Evolutionary conservation across 2,329 filamentous ascomycete genomes (phyloP).

Genomic region (Colletotrichum brevisporum): DNA sequence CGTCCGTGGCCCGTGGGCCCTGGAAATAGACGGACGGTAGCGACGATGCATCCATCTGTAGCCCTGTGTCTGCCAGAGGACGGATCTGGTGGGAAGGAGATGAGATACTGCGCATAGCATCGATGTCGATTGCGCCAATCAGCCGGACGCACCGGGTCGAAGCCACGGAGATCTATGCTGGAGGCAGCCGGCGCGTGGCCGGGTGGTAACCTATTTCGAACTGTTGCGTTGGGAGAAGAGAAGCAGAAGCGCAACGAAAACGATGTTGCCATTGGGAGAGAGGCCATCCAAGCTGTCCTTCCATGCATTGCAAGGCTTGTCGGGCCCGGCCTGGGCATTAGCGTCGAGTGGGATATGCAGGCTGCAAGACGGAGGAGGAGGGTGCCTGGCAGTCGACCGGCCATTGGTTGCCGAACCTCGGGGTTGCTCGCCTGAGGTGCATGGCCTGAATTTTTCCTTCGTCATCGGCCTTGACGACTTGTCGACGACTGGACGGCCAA

Average conservation of each 20-base stretch:
- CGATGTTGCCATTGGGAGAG: constrained; percentile 24
- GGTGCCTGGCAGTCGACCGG: constrained; percentile 30
- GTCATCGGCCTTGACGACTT: constrained; percentile 10
- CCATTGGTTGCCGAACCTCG: constrained; percentile 33
- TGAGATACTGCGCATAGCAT: constrained; percentile 12
- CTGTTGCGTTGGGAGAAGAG: constrained; percentile 6
- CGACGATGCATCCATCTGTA: constrained; percentile 22
- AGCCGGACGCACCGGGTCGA: constrained; percentile 10
- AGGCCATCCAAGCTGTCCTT: constrained; percentile 11
- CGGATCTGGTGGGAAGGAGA: constrained; percentile 23
- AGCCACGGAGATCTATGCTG: constrained; percentile 8
- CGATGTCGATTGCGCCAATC: constrained; percentile 17
- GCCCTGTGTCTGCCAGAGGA: constrained; percentile 3
- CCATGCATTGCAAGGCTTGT: constrained; percentile 30
- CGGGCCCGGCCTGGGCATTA: constrained; percentile 26
- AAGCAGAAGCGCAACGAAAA: constrained; percentile 9
- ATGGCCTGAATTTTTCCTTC: constrained; percentile 15
- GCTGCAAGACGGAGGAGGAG: constrained; percentile 23
- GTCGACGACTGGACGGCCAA: constrained; percentile 1
- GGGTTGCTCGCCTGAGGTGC: constrained; percentile 38
- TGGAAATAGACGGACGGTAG: constrained; percentile 25
- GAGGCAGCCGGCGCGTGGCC: constrained; percentile 20
- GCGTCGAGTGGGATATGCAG: constrained; percentile 34
- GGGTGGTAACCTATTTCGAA: constrained; percentile 4
- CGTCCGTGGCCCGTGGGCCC: constrained; percentile 10